These are phyloP conservation scores for Populus tremula DNA, from an alignment of 345 rosid species.

Conservation along the genomic window DNA sequence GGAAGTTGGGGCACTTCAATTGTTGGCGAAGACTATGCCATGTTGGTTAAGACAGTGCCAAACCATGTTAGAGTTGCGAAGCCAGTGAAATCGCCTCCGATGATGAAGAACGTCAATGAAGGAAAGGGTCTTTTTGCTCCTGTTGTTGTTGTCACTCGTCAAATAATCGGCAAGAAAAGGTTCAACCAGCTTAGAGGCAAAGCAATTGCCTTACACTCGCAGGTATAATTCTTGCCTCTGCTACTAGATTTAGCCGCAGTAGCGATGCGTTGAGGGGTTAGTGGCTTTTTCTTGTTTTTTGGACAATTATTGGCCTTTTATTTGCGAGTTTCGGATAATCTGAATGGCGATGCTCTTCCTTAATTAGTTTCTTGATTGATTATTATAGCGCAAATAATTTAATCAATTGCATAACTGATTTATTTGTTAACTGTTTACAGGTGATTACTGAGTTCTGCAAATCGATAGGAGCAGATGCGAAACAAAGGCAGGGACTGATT, in stretches of 20 bases:
- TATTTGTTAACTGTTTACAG: slow-evolving; percentile 28
- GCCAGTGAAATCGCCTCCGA: slow-evolving; percentile 46
- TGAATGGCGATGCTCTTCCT: not conserved
- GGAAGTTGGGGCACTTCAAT: slow-evolving; percentile 55
- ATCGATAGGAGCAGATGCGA: slow-evolving; percentile 92
- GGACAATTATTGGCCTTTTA: not conserved
- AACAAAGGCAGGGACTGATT: slow-evolving; percentile 94
- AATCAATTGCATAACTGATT: not conserved
- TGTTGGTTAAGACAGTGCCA: slow-evolving; percentile 37
- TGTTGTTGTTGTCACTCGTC: slow-evolving; percentile 62
- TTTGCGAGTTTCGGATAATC: not conserved
- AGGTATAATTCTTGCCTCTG: slow-evolving; percentile 38
- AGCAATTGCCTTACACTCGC: slow-evolving; percentile 96
- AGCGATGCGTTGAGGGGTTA: not conserved
- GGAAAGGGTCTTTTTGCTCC: slow-evolving; percentile 97
- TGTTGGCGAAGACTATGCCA: slow-evolving; percentile 47
- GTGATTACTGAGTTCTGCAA: slow-evolving; percentile 94
- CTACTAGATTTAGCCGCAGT: not conserved
- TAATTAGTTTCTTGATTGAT: not conserved
- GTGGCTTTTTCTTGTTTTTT: not conserved
- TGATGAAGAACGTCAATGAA: slow-evolving; percentile 91
- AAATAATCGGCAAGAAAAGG: slow-evolving; percentile 71
- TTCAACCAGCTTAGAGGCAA: slow-evolving; percentile 95
- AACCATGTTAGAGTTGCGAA: slow-evolving; percentile 40
- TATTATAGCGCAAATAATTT: not conserved